Evolutionary conservation across 768 basidiomycete species (phyloP).

Genomic region (Leccinum imitatum): DNA sequence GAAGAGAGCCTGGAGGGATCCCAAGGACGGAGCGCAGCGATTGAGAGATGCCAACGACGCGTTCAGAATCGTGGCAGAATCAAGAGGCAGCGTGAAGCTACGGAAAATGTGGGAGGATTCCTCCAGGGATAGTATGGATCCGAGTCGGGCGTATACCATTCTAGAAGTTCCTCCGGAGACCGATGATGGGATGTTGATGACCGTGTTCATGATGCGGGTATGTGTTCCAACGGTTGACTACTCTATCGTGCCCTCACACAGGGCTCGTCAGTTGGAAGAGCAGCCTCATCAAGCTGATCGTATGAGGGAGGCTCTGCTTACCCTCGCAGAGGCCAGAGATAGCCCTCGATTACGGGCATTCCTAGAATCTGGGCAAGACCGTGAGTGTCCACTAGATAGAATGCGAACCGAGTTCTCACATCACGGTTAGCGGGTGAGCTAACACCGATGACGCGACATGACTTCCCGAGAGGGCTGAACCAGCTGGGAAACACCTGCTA

Average conservation of each 20-base stretch:
- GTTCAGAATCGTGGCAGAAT: slow-evolving; percentile 66
- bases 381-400: slow-evolving; percentile 47
- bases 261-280: slow-evolving; percentile 59
- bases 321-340: slow-evolving; percentile 73
- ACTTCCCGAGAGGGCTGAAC: slow-evolving; percentile 82
- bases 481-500: slow-evolving; percentile 91
- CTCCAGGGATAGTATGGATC: slow-evolving; percentile 60
- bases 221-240: slow-evolving; percentile 19
- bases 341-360: slow-evolving; percentile 71
- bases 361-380: slow-evolving; percentile 65
- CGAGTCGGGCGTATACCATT: slow-evolving; percentile 67
- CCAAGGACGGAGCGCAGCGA: slow-evolving; percentile 42
- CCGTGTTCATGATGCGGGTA: slow-evolving; percentile 71
- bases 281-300: slow-evolving; percentile 62
- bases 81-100: slow-evolving; percentile 50
- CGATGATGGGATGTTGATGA: slow-evolving; percentile 76
- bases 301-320: slow-evolving; percentile 68
- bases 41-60: slow-evolving; percentile 64
- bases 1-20: slow-evolving; percentile 54
- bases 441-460: slow-evolving; percentile 49
- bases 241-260: slow-evolving; percentile 10
- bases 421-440: slow-evolving; percentile 60
- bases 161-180: slow-evolving; percentile 70
- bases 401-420: slow-evolving; percentile 4
- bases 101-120: slow-evolving; percentile 52